These are phyloP conservation scores for Thalassiosira profunda DNA, from an alignment of 108 stramenopile species.

Conservation along the genomic window DNA sequence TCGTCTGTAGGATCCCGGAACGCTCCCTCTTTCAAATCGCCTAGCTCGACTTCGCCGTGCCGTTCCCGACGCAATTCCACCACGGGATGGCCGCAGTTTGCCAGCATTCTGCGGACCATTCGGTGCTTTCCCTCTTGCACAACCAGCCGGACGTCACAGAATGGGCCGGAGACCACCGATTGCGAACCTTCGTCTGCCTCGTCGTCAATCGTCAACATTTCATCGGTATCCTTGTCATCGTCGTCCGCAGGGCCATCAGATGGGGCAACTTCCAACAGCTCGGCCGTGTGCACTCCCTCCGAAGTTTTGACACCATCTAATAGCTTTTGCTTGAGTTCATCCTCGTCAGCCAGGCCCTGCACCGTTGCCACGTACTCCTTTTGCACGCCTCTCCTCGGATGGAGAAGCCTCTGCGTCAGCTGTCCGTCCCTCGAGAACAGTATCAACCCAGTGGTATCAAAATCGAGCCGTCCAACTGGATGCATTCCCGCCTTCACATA, in stretches of 20 bases:
- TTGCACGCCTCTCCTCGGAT: conserved; percentile 73
- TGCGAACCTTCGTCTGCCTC: too few species aligned
- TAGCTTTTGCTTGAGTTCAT: conserved; percentile 49
- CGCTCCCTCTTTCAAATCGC: conserved; percentile 60
- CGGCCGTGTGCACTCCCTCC: conserved; percentile 65
- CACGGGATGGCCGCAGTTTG: conserved; percentile 83
- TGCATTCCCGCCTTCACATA: conserved; percentile 67
- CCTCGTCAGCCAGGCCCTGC: conserved; percentile 59
- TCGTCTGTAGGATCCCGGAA: conserved; percentile 58
- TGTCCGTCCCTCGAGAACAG: conserved; percentile 77
- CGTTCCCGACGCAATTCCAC: conserved; percentile 71
- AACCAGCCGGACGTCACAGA: conserved; percentile 69
- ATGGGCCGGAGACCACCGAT: conserved; percentile 44
- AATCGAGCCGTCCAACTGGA: conserved; percentile 89
- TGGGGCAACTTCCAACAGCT: conserved; percentile 42
- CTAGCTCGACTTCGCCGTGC: conserved; percentile 59
- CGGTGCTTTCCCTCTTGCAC: conserved; percentile 89
- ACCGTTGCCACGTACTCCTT: conserved; percentile 90
- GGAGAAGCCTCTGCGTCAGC: conserved; percentile 80
- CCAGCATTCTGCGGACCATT: conserved; percentile 88
- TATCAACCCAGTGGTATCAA: conserved; percentile 85
- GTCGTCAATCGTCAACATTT: conserved; percentile 35
- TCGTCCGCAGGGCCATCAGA: conserved; percentile 22
- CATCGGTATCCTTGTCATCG: background rate
- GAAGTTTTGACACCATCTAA: conserved; percentile 69